These are phyloP conservation scores for Morella rubra DNA, from an alignment of 306 rosid species.

Conservation along the genomic window DNA sequence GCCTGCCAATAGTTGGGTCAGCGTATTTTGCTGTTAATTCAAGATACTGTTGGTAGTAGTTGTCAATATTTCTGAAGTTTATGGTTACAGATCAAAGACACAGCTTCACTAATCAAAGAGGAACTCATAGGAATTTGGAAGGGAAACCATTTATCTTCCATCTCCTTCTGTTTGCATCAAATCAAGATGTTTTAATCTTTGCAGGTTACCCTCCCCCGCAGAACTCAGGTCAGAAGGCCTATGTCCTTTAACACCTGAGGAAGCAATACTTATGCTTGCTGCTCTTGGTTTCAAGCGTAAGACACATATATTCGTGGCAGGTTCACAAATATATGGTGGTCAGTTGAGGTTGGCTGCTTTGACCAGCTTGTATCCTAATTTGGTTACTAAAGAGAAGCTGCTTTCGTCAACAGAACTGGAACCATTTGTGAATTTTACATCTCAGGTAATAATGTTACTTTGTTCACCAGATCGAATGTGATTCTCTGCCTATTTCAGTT, in stretches of 20 bases:
- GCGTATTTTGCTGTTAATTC: conserved; percentile 3
- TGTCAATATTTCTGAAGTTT: conserved; percentile 1
- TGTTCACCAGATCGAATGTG: conserved; percentile 21
- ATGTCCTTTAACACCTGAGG: conserved; percentile 94
- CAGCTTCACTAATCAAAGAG: background rate
- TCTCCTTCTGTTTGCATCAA: conserved; percentile 3
- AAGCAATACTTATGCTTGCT: conserved; percentile 90
- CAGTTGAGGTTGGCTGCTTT: conserved; percentile 68
- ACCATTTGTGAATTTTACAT: conserved; percentile 81
- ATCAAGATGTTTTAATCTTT: conserved; percentile 20
- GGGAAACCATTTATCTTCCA: background rate
- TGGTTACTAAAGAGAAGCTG: conserved; percentile 92
- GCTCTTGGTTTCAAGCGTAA: conserved; percentile 95
- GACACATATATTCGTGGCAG: conserved; percentile 82
- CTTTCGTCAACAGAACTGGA: conserved; percentile 70
- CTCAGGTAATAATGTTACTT: conserved; percentile 65
- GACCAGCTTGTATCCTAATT: conserved; percentile 80
- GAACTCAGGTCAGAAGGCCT: conserved; percentile 88
- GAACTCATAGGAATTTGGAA: conserved; percentile 2
- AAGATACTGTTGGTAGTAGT: background rate
- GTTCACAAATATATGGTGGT: conserved; percentile 91
- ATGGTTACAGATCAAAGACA: background rate
- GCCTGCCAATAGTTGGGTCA: background rate
- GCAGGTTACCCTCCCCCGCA: conserved; percentile 80
- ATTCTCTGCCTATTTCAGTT: background rate